Base-by-base conservation (phyloP, 2,329 filamentous ascomycete genomes). In the Lomentospora prolificans region DNA sequence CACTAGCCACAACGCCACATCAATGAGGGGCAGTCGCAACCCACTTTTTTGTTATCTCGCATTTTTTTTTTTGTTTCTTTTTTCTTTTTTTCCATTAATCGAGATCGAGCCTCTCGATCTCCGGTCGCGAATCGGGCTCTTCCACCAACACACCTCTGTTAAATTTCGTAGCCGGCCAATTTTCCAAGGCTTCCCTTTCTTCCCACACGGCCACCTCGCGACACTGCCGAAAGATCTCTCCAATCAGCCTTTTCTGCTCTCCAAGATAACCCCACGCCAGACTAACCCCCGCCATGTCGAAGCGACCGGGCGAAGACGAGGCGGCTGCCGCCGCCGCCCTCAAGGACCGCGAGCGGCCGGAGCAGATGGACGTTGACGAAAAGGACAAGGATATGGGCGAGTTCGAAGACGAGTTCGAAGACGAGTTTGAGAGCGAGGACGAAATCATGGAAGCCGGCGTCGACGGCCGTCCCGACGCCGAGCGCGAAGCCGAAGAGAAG, bases 331-430 rank as follows among this genome's bases (percentile, higher is more conserved):
- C 73, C 36, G 67, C 67, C 31, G 75, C 80, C 25, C 74, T 85
- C 62, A 86, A 86, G 70, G 76, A 76, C 57, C 80, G 82, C 53
- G 76, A 77, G 22, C 79, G 82, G 36, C 81, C 80, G 4, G 81
- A 84, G 60, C 75, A 79, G 59, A 82, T 82, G 78, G 87, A 86
- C 58, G 78, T 88, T 54, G 82, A 88, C 64, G 70, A 75, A 62
- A 70, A 74, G 60, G 22, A 73, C 60, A 75, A 75, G 66, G 82
- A 82, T 25, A 84, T 86, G 76, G 82, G 83, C 66, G 88, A 97
- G 62, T 97, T 95, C 60, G 94, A 96, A 67, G 94, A 96, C 72
- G 92, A 97, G 67, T 96, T 92, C 63, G 89, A 92, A 70, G 89
- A 92, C 65, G 89, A 92, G 67, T 92, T 87, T 63, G 91, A 96